phyloP scores from a whole-genome alignment of 1,284 basidiomycete genomes.

The Irpex lacteus region DNA sequence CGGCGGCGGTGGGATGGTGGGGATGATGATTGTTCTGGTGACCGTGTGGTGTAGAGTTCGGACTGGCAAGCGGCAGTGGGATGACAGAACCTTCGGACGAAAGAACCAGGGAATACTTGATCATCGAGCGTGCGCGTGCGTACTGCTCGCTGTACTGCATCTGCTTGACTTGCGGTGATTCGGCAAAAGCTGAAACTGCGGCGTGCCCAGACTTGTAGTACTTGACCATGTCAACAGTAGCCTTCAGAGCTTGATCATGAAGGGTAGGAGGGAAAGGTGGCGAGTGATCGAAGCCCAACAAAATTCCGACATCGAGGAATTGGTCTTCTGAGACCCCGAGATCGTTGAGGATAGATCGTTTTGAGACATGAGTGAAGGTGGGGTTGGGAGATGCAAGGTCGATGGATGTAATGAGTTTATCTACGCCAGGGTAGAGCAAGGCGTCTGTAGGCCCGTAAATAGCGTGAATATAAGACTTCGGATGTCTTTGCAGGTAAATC shows the following conservation, averaged over 20 bases:
- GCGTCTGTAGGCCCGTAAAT: constrained; percentile 91
- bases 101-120: constrained; percentile 91
- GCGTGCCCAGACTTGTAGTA: constrained; percentile 85
- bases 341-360: constrained; percentile 74
- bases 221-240: constrained; percentile 86
- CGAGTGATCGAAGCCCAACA: constrained; percentile 88
- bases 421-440: constrained; percentile 86
- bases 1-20: constrained; percentile 76
- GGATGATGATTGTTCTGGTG: constrained; percentile 49
- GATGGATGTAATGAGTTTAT: constrained; percentile 88
- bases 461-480: constrained; percentile 93
- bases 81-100: constrained; percentile 88
- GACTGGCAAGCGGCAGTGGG: constrained; percentile 83
- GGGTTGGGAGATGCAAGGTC: constrained; percentile 68
- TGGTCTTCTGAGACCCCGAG: constrained; percentile 84
- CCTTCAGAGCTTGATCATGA: constrained; percentile 78
- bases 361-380: constrained; percentile 85
- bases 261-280: constrained; percentile 84
- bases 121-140: constrained; percentile 87
- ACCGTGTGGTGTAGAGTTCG: constrained; percentile 43
- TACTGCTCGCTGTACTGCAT: constrained; percentile 85
- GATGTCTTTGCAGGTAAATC: constrained; percentile 92
- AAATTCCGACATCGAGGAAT: constrained; percentile 91
- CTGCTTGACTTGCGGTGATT: constrained; percentile 76
- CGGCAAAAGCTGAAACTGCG: constrained; percentile 74